Evolutionary conservation across 2,329 filamentous ascomycete species (phyloP).

Genomic region (Ophiostoma montium): DNA sequence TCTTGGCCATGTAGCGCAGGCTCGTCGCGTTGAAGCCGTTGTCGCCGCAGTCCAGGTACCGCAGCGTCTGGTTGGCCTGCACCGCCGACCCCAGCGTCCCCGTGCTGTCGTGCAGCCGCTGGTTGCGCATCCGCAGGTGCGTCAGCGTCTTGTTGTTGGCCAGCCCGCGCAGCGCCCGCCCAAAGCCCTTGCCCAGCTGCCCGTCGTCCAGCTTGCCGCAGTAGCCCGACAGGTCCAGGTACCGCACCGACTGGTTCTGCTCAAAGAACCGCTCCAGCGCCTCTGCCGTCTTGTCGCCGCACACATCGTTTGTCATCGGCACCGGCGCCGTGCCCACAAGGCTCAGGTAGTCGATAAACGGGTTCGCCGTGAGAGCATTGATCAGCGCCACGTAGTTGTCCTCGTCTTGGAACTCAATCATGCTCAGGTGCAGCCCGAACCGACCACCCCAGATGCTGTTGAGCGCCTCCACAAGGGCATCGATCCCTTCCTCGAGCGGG

Average conservation of each 20-base stretch:
- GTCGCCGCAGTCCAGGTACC: slow-evolving; percentile 39
- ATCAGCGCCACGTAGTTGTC: slow-evolving; percentile 36
- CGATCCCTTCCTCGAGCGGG: slow-evolving; percentile 37
- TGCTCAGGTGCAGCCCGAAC: slow-evolving; percentile 36
- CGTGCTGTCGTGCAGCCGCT: slow-evolving; percentile 39
- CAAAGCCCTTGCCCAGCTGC: slow-evolving; percentile 39
- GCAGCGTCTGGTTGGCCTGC: slow-evolving; percentile 31
- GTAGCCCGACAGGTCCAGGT: slow-evolving; percentile 42
- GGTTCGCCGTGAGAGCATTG: slow-evolving; percentile 34
- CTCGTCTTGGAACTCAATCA: slow-evolving; percentile 42
- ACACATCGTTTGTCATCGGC: slow-evolving; percentile 20
- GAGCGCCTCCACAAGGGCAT: slow-evolving; percentile 34
- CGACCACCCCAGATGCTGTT: slow-evolving; percentile 30
- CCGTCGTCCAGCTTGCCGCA: slow-evolving; percentile 43
- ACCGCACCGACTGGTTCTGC: slow-evolving; percentile 36
- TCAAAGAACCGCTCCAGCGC: slow-evolving; percentile 36
- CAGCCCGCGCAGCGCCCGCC: slow-evolving; percentile 27
- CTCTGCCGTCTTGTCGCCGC: slow-evolving; percentile 31
- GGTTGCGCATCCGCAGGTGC: slow-evolving; percentile 41
- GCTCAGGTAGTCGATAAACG: slow-evolving; percentile 36
- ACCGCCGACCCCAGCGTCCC: slow-evolving; percentile 38
- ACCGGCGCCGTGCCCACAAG: slow-evolving; percentile 38
- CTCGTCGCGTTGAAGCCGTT: slow-evolving; percentile 41
- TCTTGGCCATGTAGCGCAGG: slow-evolving; percentile 31
- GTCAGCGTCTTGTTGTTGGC: slow-evolving; percentile 20